Evolutionary conservation across 148 eudicot genomes (phyloP).

Genomic region (Pouteria glomerata): DNA sequence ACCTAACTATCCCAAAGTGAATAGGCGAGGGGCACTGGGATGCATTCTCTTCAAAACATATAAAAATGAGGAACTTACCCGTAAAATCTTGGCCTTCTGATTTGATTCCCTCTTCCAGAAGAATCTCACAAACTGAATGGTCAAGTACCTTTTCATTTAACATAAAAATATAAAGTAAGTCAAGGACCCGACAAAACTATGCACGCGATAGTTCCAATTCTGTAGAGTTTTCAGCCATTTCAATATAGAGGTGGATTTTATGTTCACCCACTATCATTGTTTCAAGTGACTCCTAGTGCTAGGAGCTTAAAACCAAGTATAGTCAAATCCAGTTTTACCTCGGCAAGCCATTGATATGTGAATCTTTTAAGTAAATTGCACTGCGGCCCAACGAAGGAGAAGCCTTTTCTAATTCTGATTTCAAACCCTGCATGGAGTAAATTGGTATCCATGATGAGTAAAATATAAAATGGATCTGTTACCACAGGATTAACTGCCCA

Average conservation of each 20-base stretch:
- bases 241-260: not conserved
- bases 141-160: slow-evolving; percentile 56
- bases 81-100: slow-evolving; percentile 94
- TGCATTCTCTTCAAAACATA: slow-evolving; percentile 31
- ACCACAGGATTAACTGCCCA: not conserved
- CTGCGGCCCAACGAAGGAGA: slow-evolving; percentile 88
- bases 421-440: slow-evolving; percentile 56
- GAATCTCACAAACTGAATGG: slow-evolving; percentile 94
- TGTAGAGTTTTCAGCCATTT: not conserved
- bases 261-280: not conserved
- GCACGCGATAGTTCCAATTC: not conserved
- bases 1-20: not conserved
- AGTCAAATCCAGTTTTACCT: slow-evolving; percentile 31
- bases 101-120: slow-evolving; percentile 99
- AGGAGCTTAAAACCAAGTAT: not conserved
- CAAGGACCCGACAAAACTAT: not conserved
- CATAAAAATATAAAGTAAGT: not conserved
- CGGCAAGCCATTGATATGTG: slow-evolving; percentile 80
- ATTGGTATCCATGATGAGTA: not conserved
- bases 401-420: slow-evolving; percentile 85
- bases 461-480: not conserved
- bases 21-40: slow-evolving; percentile 21
- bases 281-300: not conserved
- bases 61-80: slow-evolving; percentile 48
- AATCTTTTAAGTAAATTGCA: slow-evolving; percentile 81